Evolutionary conservation across 2,329 filamentous ascomycete species (phyloP).

Genomic region (Zymoseptoria brevis): DNA sequence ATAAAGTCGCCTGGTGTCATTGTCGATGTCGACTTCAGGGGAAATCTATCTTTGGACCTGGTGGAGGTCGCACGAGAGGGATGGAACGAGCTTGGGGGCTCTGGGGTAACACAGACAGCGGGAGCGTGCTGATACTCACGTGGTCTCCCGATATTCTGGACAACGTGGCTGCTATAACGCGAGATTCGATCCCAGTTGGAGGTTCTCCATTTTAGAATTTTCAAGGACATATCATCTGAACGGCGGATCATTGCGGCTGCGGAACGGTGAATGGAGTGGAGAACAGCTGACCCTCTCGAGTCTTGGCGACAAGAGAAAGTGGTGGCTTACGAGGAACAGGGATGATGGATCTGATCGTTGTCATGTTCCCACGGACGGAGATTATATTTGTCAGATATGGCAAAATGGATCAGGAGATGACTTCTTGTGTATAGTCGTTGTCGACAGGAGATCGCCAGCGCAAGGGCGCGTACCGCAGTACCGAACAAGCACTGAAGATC

Average conservation of each 20-base stretch:
- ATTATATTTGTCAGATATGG: background rate
- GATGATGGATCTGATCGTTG: background rate
- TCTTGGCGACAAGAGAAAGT: background rate
- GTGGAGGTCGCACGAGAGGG: background rate
- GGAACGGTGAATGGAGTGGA: background rate
- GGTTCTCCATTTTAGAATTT: no score
- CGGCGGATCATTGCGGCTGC: background rate
- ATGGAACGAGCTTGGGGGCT: background rate
- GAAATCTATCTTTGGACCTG: background rate
- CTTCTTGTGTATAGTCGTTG: no score
- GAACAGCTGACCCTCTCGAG: background rate
- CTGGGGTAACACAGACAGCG: background rate
- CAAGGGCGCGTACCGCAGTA: background rate
- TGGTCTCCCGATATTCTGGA: background rate
- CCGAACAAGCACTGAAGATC: background rate
- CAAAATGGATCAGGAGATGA: no score
- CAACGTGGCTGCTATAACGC: background rate
- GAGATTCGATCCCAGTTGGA: background rate
- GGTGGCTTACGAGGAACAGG: background rate
- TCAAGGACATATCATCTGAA: background rate
- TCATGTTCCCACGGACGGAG: background rate
- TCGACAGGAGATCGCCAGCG: no score
- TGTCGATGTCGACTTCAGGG: background rate
- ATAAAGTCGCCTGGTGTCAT: background rate
- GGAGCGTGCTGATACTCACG: background rate